Evolutionary conservation across 169 alveolate genomes (phyloP).

Genomic region (Plasmodium cynomolgi): DNA sequence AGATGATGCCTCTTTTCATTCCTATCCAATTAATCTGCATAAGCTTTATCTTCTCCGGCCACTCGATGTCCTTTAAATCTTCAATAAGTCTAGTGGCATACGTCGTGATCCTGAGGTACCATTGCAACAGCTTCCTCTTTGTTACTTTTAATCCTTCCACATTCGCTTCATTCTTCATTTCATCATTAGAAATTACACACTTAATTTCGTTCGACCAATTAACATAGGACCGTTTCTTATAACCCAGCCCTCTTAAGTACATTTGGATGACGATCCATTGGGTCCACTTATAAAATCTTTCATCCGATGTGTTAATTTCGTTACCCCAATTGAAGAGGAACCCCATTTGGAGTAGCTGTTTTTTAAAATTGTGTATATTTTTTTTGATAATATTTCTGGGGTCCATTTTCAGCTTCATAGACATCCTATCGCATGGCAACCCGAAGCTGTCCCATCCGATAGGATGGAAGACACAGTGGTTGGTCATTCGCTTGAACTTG

Average conservation of each 20-base stretch:
- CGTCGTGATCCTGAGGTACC: slow-evolving; percentile 90
- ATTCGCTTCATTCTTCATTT: slow-evolving; percentile 89
- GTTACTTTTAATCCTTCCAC: slow-evolving; percentile 90
- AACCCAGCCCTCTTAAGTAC: slow-evolving; percentile 87
- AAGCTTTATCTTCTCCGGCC: slow-evolving; percentile 89
- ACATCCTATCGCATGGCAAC: slow-evolving; percentile 94
- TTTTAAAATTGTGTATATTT: slow-evolving; percentile 87
- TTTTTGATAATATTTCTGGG: slow-evolving; percentile 84
- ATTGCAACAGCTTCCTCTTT: slow-evolving; percentile 85
- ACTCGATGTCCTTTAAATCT: slow-evolving; percentile 84
- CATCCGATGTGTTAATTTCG: slow-evolving; percentile 91
- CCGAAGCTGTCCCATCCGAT: slow-evolving; percentile 97
- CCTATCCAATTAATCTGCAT: slow-evolving; percentile 94
- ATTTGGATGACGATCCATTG: slow-evolving; percentile 91
- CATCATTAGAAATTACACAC: slow-evolving; percentile 94
- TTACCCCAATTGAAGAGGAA: slow-evolving; percentile 91
- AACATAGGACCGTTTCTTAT: slow-evolving; percentile 84
- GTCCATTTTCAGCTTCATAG: slow-evolving; percentile 82
- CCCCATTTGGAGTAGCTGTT: slow-evolving; percentile 90
- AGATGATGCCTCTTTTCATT: slow-evolving; percentile 80
- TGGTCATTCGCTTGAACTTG: slow-evolving; percentile 88
- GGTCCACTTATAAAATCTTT: slow-evolving; percentile 91
- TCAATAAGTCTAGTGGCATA: slow-evolving; percentile 87
- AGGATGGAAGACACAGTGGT: slow-evolving; percentile 91
- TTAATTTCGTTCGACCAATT: slow-evolving; percentile 80